Evolutionary conservation across 2,329 filamentous ascomycete species (phyloP).

Genomic region (Mariannaea elegans): DNA sequence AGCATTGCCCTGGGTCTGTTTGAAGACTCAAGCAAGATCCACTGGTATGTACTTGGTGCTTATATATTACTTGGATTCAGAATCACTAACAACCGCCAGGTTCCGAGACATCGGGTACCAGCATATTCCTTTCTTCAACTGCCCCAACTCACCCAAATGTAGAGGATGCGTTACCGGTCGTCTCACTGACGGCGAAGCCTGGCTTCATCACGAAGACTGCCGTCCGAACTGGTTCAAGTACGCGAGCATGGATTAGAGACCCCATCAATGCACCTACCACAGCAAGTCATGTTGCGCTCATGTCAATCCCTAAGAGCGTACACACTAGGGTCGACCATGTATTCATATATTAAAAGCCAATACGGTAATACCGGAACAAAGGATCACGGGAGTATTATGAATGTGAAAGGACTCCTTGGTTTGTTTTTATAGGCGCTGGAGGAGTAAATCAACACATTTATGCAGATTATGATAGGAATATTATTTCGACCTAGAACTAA

Average conservation of each 20-base stretch:
- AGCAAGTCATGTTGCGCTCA: background rate
- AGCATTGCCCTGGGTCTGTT: conserved; percentile 93
- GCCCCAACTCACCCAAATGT: conserved; percentile 95
- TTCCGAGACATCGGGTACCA: conserved; percentile 99
- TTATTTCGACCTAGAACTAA: background rate
- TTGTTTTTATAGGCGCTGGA: conserved; percentile 34
- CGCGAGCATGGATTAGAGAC: conserved; percentile 76
- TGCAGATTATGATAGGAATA: background rate
- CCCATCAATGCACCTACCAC: background rate
- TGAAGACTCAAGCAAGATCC: conserved; percentile 88
- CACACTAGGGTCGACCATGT: conserved; percentile 3
- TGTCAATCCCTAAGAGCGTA: background rate
- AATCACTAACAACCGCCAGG: conserved; percentile 59
- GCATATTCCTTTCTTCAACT: conserved; percentile 98
- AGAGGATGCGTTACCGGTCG: conserved; percentile 85
- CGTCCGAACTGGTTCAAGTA: conserved; percentile 98
- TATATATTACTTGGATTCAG: background rate
- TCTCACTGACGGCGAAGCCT: conserved; percentile 88
- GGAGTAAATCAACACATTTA: conserved; percentile 23
- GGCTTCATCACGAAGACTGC: conserved; percentile 90
- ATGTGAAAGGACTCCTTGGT: conserved; percentile 4
- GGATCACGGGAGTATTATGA: conserved; percentile 13
- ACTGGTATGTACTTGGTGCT: conserved; percentile 76
- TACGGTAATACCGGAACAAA: conserved; percentile 22
- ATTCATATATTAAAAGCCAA: conserved; percentile 15